A percentile compares a stretch with the other conserved stretches of the same genome.
Evolutionary conservation across 805 yeast genomes (phyloP).

Genomic region (Yamadazyma sp.): DNA sequence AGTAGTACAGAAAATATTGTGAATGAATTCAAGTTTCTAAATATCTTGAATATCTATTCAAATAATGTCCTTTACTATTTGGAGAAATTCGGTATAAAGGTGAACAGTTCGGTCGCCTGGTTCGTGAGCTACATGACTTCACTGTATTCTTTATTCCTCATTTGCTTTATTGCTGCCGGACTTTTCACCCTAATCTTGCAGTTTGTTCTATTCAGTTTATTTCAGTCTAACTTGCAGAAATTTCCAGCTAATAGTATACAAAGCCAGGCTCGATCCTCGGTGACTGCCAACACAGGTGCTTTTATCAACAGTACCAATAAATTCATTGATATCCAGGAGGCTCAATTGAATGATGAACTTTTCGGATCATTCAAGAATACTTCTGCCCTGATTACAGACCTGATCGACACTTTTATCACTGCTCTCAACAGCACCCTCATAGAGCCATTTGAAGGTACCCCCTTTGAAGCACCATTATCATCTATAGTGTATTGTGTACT

Average conservation of each 20-base stretch:
- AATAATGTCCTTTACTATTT: slow-evolving; percentile 15
- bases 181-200: slow-evolving; percentile 55
- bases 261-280: not conserved
- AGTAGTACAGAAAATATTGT: slow-evolving; percentile 8
- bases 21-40: slow-evolving; percentile 14
- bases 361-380: slow-evolving; percentile 66
- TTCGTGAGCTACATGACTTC: slow-evolving; percentile 51
- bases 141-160: slow-evolving; percentile 46
- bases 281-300: slow-evolving; percentile 4
- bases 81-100: slow-evolving; percentile 11
- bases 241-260: slow-evolving; percentile 10
- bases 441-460: slow-evolving; percentile 65
- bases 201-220: slow-evolving; percentile 39
- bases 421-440: slow-evolving; percentile 60
- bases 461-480: slow-evolving; percentile 60
- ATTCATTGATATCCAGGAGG: slow-evolving; percentile 50
- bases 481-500: slow-evolving; percentile 77
- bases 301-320: slow-evolving; percentile 46
- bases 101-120: slow-evolving; percentile 35
- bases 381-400: slow-evolving; percentile 56
- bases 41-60: slow-evolving; percentile 16
- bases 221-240: slow-evolving; percentile 18
- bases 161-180: slow-evolving; percentile 60
- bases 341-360: slow-evolving; percentile 56
- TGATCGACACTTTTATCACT: slow-evolving; percentile 56